Evolutionary conservation across 129 eudicot genomes (phyloP).

Genomic region (Flaveria linearis): DNA sequence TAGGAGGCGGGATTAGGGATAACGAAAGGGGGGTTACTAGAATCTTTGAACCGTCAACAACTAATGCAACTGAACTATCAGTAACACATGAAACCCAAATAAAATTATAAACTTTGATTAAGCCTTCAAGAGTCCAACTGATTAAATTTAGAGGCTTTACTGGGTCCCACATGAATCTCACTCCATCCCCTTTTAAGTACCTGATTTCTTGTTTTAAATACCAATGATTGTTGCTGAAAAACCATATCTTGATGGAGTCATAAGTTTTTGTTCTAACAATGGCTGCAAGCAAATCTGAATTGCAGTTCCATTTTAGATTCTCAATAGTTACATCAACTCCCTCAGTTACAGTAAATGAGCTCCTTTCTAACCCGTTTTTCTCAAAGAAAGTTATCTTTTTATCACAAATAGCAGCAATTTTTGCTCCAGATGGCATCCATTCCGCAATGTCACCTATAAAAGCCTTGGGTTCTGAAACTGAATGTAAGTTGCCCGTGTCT

Average conservation of each 20-base stretch:
- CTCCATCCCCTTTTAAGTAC: conserved; percentile 48
- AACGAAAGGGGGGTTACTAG: conserved; percentile 78
- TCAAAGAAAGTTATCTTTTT: conserved; percentile 62
- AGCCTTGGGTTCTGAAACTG: conserved; percentile 71
- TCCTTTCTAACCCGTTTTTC: conserved; percentile 87
- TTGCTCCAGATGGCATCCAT: conserved; percentile 94
- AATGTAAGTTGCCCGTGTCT: conserved; percentile 75
- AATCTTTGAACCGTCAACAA: conserved; percentile 77
- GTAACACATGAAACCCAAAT: conserved; percentile 81
- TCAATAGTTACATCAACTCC: conserved; percentile 47
- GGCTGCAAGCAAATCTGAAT: conserved; percentile 83
- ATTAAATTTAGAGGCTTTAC: conserved; percentile 63
- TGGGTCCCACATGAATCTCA: conserved; percentile 81
- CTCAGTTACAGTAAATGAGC: conserved; percentile 65
- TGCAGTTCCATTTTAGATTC: conserved; percentile 76
- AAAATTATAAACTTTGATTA: conserved; percentile 49
- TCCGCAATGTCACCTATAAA: conserved; percentile 65
- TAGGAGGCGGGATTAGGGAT: conserved; percentile 81
- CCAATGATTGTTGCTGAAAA: conserved; percentile 89
- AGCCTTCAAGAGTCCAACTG: conserved; percentile 75
- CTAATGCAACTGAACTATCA: conserved; percentile 79
- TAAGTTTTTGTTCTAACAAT: conserved; percentile 59
- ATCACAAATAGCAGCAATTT: conserved; percentile 75
- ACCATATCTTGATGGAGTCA: conserved; percentile 82
- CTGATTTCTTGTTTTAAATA: conserved; percentile 91